Percentiles rank a stretch among this genome's conserved stretches.
phyloP scores from a whole-genome alignment of 768 basidiomycete genomes.

The Nidula microcarpa region DNA sequence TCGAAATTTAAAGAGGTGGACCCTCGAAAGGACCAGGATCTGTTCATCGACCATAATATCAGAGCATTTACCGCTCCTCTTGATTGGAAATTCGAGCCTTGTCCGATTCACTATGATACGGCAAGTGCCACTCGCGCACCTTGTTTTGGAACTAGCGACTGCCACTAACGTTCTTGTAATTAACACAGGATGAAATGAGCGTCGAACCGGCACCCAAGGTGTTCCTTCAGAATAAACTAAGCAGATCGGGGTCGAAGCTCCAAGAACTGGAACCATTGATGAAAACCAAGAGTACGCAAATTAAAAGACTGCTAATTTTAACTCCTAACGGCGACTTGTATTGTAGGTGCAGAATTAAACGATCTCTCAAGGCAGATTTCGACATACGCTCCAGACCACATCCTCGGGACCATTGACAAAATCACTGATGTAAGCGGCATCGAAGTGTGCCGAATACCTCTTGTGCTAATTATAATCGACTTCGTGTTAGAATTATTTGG shows the following conservation, averaged over 20 bases:
- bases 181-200: slow-evolving; percentile 51
- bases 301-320: background rate
- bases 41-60: slow-evolving; percentile 72
- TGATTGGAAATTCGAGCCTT: slow-evolving; percentile 78
- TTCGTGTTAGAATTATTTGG: slow-evolving; percentile 53
- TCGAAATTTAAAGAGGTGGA: slow-evolving; percentile 49
- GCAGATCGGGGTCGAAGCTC: slow-evolving; percentile 56
- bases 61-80: slow-evolving; percentile 59
- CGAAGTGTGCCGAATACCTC: background rate
- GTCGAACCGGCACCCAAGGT: slow-evolving; percentile 71
- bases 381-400: slow-evolving; percentile 44
- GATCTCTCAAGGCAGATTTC: slow-evolving; percentile 43
- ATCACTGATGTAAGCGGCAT: slow-evolving; percentile 46
- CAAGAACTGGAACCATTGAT: slow-evolving; percentile 57
- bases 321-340: slow-evolving; percentile 7
- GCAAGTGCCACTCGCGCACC: slow-evolving; percentile 30
- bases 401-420: slow-evolving; percentile 55
- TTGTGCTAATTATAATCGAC: slow-evolving; percentile 2
- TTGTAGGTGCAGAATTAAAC: slow-evolving; percentile 51
- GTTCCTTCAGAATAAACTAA: slow-evolving; percentile 77
- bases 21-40: slow-evolving; percentile 56
- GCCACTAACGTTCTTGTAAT: slow-evolving; percentile 3
- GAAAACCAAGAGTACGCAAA: slow-evolving; percentile 54
- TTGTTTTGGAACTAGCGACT: background rate
- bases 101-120: slow-evolving; percentile 70